Evolutionary conservation across 2,329 filamentous ascomycete genomes (phyloP).

Genomic region (Pezicula rhizophila): DNA sequence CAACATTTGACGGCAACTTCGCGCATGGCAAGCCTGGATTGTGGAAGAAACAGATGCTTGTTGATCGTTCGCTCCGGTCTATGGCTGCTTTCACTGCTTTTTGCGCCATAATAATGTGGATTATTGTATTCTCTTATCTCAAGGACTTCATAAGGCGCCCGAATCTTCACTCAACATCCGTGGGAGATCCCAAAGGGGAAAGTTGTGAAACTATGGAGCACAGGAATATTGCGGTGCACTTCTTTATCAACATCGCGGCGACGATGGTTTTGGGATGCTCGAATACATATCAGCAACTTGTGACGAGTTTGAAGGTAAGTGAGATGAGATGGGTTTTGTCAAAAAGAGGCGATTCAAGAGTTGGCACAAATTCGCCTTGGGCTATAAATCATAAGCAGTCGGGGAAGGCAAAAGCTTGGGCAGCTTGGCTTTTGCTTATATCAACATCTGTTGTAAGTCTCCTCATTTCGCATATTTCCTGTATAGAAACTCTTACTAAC

Average conservation of each 20-base stretch:
- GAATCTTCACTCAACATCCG: constrained; percentile 9
- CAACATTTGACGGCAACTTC: constrained; percentile 14
- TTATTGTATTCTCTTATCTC: constrained; percentile 12
- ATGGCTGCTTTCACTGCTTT: constrained; percentile 15
- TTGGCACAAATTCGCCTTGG: constrained; percentile 15
- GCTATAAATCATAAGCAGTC: constrained; percentile 15
- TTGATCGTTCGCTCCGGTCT: constrained; percentile 14
- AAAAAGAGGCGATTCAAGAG: constrained; percentile 14
- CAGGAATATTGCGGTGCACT: constrained; percentile 12
- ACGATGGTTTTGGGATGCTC: constrained; percentile 17
- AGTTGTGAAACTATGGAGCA: constrained; percentile 10
- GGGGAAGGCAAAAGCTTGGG: constrained; percentile 13
- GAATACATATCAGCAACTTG: constrained; percentile 17
- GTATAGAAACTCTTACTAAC: not conserved
- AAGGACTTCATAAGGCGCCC: constrained; percentile 6
- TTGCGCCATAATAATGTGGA: constrained; percentile 13
- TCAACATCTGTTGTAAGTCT: constrained; percentile 14
- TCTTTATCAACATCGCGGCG: constrained; percentile 16
- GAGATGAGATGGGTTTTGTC: constrained; percentile 14
- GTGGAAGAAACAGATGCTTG: constrained; percentile 19
- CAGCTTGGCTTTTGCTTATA: constrained; percentile 15
- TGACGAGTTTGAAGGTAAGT: constrained; percentile 11
- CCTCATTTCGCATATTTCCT: not conserved
- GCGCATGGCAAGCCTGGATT: constrained; percentile 14
- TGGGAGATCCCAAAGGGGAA: constrained; percentile 12